Evolutionary conservation across 2,329 filamentous ascomycete genomes (phyloP), one percentile per base, ranked within the genome.

Genomic region (Aspergillus novoparasiticus): DNA sequence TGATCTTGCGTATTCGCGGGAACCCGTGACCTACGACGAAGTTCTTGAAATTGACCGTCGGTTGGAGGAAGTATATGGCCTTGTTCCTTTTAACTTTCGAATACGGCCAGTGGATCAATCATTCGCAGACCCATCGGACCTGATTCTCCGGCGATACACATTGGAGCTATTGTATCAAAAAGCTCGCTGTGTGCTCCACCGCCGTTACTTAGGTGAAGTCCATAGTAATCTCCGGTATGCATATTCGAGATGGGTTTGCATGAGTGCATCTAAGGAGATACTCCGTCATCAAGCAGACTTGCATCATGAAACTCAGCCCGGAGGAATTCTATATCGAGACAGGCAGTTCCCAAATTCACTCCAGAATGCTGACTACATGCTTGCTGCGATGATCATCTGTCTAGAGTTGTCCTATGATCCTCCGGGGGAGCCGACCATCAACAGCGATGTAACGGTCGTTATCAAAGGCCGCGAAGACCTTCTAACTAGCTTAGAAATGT

Each of bases 351-450:
- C 88, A 23, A 84, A 83, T 3, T 85, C 84, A 0, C 75, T 89
- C 4, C 82, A 84, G 12, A 81, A 86, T 58, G 86, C 88, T 57
- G 87, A 90, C 70, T 89, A 86, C 57, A 76, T 90, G 58, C 80
- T 89, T 2, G 86, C 87, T 0, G 83, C 85, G 60, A 87, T 87
- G 82, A 81, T 89, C 16, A 69, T 90, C 4, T 89, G 85, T 64
- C 75, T 89, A 41, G 74, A 74, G 28, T 51, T 75, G 14, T 73
- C 69, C 1, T 69, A 71, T 45, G 66, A 68, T n/a, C 65, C 67
- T 36, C 59, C 50, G 59, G 61, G 26, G 19, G 67, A 51, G 28
- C 43, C 30, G 30, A 45, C 3, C 53, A 64, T 3, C 57, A 66
- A 43, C n/a, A 66, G 66, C 28, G 66, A 66, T 26, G 34, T 68